A percentile compares a stretch with the other conserved stretches of the same genome.
Evolutionary conservation across 176 grass and related monocot genomes (phyloP).

Genomic region (Eleusine indica): DNA sequence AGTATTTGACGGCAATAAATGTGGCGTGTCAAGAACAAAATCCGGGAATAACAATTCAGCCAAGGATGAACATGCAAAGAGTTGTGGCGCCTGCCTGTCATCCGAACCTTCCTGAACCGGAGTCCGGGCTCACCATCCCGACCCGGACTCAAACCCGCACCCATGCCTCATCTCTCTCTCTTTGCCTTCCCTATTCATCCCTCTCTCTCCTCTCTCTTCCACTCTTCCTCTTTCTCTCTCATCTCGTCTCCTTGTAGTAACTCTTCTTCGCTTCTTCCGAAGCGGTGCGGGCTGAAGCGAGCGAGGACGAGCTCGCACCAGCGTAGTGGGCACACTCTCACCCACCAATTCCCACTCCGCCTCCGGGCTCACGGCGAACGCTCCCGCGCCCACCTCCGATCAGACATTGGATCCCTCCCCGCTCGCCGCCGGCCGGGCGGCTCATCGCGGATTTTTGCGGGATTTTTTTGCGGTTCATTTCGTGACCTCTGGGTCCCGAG

Average conservation of each 20-base stretch:
- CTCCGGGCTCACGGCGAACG: not conserved
- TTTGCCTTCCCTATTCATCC: not conserved
- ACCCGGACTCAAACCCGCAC: slow-evolving; percentile 37
- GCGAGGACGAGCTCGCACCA: not conserved
- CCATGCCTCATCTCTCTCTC: not conserved
- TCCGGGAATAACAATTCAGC: not conserved
- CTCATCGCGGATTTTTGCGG: not conserved
- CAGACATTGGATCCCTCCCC: slow-evolving; percentile 43
- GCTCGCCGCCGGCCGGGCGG: slow-evolving; percentile 26
- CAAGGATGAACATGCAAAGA: not conserved
- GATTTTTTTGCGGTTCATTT: not conserved
- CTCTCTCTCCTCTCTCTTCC: too few relatives aligned
- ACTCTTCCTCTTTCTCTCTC: slow-evolving; percentile 2
- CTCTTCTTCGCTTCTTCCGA: slow-evolving; percentile 21
- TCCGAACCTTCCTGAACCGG: slow-evolving; percentile 50
- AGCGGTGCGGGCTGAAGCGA: slow-evolving; percentile 41
- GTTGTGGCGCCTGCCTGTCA: slow-evolving; percentile 19
- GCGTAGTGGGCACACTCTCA: not conserved
- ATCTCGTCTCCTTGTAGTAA: slow-evolving; percentile 16
- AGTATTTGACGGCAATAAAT: too few relatives aligned
- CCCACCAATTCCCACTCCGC: not conserved
- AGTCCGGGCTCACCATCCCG: slow-evolving; percentile 33
- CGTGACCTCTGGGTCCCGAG: not conserved
- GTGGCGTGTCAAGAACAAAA: too few relatives aligned
- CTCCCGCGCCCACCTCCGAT: not conserved